Conservation (phyloP, 352 stramenopile species). For the Phytopythium cucurbitacearum region DNA sequence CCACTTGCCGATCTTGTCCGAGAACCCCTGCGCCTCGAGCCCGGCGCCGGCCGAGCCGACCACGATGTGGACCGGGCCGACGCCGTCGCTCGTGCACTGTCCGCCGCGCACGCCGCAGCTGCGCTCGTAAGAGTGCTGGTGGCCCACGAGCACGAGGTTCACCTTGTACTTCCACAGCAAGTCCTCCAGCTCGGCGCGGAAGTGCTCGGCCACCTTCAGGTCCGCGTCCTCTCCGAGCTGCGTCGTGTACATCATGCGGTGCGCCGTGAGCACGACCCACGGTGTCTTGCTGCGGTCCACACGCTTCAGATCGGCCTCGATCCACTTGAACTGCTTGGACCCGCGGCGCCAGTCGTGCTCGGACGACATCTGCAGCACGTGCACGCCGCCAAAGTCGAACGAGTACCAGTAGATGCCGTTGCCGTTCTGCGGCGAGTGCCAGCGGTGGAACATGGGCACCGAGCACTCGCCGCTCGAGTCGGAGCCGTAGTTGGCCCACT, state of each 20-base stretch:
- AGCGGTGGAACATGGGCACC: slow-evolving; percentile 75
- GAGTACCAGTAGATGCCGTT: slow-evolving; percentile 87
- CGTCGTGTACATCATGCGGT: slow-evolving; percentile 90
- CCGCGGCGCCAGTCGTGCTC: slow-evolving; percentile 88
- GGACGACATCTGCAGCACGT: slow-evolving; percentile 90
- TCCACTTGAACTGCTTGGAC: slow-evolving; percentile 87
- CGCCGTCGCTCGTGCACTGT: slow-evolving; percentile 63
- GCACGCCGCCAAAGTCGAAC: slow-evolving; percentile 87
- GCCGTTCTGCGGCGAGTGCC: slow-evolving; percentile 53
- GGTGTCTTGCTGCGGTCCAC: slow-evolving; percentile 86
- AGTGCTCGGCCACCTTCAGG: slow-evolving; percentile 60
- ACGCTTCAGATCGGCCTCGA: slow-evolving; percentile 76
- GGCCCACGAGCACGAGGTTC: slow-evolving; percentile 88
- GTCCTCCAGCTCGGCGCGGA: slow-evolving; percentile 89
- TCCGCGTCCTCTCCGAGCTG: slow-evolving; percentile 65
- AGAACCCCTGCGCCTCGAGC: slow-evolving; percentile 65
- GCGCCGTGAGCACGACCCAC: slow-evolving; percentile 90
- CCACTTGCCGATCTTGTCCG: slow-evolving; percentile 62
- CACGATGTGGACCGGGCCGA: slow-evolving; percentile 84
- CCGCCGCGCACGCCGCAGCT: slow-evolving; percentile 78
- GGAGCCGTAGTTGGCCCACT: slow-evolving; percentile 64
- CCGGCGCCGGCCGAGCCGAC: slow-evolving; percentile 80
- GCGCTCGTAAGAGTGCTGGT: slow-evolving; percentile 92
- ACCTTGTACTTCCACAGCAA: slow-evolving; percentile 86
- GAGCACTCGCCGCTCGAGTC: slow-evolving; percentile 75